phyloP scores from a whole-genome alignment of 225 moss, liverwort and hornwort species.

The Thuidium tamariscinum region DNA sequence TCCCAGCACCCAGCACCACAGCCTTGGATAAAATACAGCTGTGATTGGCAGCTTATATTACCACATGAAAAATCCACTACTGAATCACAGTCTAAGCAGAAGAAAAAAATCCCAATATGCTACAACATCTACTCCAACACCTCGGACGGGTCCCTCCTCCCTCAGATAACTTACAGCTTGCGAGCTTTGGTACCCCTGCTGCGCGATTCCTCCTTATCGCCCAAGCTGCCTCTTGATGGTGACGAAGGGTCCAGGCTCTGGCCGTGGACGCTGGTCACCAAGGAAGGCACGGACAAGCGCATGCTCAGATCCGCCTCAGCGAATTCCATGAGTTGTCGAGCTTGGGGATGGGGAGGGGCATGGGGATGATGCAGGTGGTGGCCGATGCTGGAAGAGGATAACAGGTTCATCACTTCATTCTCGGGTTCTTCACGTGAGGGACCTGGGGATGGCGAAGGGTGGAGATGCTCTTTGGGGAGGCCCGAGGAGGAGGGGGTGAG shows the following conservation, averaged over 20 bases:
- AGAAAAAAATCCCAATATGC: background rate
- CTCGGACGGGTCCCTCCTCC: background rate
- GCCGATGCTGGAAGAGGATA: slow-evolving; percentile 11
- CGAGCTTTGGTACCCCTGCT: slow-evolving; percentile 11
- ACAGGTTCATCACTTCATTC: slow-evolving; percentile 4
- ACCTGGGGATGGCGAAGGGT: background rate
- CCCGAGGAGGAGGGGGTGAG: background rate
- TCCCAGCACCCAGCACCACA: background rate
- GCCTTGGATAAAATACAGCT: background rate
- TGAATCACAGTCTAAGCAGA: background rate
- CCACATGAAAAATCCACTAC: background rate
- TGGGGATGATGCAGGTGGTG: background rate
- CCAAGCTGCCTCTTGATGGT: background rate
- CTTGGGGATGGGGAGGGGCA: background rate
- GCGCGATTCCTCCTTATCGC: background rate
- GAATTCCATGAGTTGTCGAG: background rate
- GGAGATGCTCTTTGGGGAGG: background rate
- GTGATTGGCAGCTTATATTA: background rate
- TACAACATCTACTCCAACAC: background rate
- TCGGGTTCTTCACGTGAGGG: background rate
- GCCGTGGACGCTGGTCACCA: background rate
- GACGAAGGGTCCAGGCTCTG: background rate
- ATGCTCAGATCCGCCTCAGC: slow-evolving; percentile 11
- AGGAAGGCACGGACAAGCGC: slow-evolving; percentile 1
- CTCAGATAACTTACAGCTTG: background rate